phyloP scores from a whole-genome alignment of 192 early-diverging fungal species.

The Coemansia sp. region DNA sequence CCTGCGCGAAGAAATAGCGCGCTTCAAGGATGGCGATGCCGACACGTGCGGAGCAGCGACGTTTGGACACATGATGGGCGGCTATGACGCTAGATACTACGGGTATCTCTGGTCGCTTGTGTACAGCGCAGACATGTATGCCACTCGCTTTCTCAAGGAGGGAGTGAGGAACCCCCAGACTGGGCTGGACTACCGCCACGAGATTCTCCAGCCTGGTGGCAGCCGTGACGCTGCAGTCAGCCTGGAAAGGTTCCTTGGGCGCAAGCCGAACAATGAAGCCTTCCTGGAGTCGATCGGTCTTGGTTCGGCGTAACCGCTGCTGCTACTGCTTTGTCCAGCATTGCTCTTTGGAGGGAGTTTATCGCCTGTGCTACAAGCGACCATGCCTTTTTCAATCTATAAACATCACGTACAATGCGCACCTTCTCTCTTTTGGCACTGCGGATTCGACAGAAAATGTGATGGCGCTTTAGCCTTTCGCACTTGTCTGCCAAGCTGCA shows the following conservation, averaged over 20 bases:
- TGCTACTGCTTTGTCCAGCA: too few species aligned
- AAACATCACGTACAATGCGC: too few species aligned
- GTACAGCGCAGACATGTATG: slow-evolving; percentile 82
- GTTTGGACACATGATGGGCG: slow-evolving; percentile 72
- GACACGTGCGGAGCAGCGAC: slow-evolving; percentile 55
- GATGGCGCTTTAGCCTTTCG: too few species aligned
- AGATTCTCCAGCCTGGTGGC: slow-evolving; percentile 39
- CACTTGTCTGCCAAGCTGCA: too few species aligned
- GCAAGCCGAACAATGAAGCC: slow-evolving; percentile 76
- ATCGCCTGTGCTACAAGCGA: too few species aligned
- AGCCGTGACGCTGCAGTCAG: slow-evolving; percentile 71
- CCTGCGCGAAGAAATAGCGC: slow-evolving; percentile 45
- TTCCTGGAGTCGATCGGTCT: slow-evolving; percentile 76
- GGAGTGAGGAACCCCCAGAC: slow-evolving; percentile 44
- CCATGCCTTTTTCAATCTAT: neutral
- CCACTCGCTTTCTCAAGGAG: slow-evolving; percentile 65
- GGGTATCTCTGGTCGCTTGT: slow-evolving; percentile 80
- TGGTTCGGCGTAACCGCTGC: slow-evolving; percentile 7
- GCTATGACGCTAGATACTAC: slow-evolving; percentile 75
- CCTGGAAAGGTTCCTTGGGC: slow-evolving; percentile 72
- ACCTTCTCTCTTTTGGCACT: too few species aligned
- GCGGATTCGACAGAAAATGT: too few species aligned
- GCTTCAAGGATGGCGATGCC: slow-evolving; percentile 51
- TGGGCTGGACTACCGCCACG: slow-evolving; percentile 27
- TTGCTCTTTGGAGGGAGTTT: too few species aligned